Evolutionary conservation across 768 basidiomycete genomes (phyloP).

Genomic region (Lyophyllum atratum): DNA sequence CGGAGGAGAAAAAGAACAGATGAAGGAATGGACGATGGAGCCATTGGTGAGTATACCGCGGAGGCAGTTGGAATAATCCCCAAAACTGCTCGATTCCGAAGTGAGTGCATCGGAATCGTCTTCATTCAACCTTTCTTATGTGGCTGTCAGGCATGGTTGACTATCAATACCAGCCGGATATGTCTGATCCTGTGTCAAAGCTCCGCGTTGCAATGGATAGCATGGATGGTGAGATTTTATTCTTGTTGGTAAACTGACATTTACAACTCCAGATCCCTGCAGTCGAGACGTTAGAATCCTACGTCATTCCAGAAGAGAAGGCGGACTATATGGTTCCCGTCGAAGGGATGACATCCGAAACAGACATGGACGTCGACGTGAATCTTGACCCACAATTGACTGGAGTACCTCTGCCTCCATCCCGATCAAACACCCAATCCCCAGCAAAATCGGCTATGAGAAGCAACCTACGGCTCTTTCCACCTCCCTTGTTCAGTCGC

Average conservation of each 20-base stretch:
- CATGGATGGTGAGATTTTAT: constrained; percentile 71
- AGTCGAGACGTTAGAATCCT: constrained; percentile 80
- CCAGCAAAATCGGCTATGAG: constrained; percentile 25
- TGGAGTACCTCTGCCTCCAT: constrained; percentile 19
- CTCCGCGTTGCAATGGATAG: constrained; percentile 73
- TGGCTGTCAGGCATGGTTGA: constrained; percentile 82
- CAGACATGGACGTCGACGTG: constrained; percentile 27
- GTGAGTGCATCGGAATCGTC: constrained; percentile 46
- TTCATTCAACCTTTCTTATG: neutral
- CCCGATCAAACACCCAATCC: constrained; percentile 1
- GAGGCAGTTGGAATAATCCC: constrained; percentile 74
- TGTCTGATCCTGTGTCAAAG: constrained; percentile 66
- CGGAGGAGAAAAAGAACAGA: constrained; percentile 46
- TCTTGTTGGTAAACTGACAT: neutral
- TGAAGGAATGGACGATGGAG: constrained; percentile 28
- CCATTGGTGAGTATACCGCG: constrained; percentile 70
- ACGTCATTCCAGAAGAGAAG: constrained; percentile 65
- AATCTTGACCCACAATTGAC: constrained; percentile 56
- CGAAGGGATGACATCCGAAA: constrained; percentile 16
- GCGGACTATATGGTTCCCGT: constrained; percentile 56
- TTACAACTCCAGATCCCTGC: constrained; percentile 7
- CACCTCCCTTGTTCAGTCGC: constrained; percentile 88
- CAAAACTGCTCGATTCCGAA: constrained; percentile 87
- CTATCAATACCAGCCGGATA: constrained; percentile 83
- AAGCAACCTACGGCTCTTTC: constrained; percentile 75